Conservation (phyloP, 495 filamentous ascomycete species). For the Aspergillus bridgeri region DNA sequence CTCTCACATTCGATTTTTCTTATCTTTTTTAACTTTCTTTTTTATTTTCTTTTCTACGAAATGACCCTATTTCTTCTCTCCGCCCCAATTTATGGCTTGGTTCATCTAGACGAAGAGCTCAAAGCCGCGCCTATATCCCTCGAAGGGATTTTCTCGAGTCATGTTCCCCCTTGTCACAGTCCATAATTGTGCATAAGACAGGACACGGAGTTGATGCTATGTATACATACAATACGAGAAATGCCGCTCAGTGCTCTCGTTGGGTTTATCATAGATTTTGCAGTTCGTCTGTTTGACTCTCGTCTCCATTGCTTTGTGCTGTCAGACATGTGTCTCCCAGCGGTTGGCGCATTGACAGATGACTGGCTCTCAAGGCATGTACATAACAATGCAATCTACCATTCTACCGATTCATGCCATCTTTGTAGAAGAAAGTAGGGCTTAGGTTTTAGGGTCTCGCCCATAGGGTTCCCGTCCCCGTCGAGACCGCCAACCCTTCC, state of each 20-base stretch:
- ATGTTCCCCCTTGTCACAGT: slow-evolving; percentile 10
- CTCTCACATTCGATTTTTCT: too few relatives aligned
- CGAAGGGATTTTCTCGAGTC: neutral
- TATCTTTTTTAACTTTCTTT: neutral
- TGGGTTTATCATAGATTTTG: neutral
- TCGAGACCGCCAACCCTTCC: neutral
- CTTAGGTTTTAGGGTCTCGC: slow-evolving; percentile 37
- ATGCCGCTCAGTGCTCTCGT: neutral
- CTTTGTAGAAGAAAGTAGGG: slow-evolving; percentile 10
- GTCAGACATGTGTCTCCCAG: neutral
- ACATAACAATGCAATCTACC: neutral
- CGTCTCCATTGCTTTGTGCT: neutral
- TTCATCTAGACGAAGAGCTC: neutral
- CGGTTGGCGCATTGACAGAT: neutral
- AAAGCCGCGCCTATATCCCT: too few relatives aligned
- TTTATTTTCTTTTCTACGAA: neutral
- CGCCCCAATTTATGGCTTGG: neutral
- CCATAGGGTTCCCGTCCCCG: neutral
- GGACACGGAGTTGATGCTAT: slow-evolving; percentile 16
- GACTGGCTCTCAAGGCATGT: neutral
- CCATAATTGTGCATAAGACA: slow-evolving; percentile 15
- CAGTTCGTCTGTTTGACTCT: neutral
- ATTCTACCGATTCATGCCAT: too few relatives aligned
- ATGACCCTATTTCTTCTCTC: neutral
- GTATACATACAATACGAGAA: slow-evolving; percentile 12